Conservation (phyloP, 192 early-diverging fungal genomes). For the Coemansia sp. region DNA sequence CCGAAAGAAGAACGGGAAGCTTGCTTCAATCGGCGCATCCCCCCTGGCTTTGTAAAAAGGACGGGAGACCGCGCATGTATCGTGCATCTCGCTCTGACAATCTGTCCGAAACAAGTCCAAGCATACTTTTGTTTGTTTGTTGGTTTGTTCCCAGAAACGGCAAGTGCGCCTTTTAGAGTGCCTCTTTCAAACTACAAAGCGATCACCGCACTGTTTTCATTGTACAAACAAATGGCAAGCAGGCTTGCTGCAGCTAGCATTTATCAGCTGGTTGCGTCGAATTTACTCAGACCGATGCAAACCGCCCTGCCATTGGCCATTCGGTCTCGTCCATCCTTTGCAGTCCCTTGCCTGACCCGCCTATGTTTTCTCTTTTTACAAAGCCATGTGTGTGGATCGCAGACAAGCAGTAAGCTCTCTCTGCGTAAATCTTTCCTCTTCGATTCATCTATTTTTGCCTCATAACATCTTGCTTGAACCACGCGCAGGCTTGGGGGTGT, state of each 20-base stretch:
- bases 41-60: slow-evolving; percentile 3
- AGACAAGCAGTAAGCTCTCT: too few species aligned
- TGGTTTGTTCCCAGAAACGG: slow-evolving; percentile 8
- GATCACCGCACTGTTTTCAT: not conserved
- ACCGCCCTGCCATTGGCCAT: slow-evolving; percentile 1
- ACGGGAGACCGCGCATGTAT: not conserved
- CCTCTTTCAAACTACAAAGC: slow-evolving; percentile 12
- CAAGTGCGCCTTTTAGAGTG: slow-evolving; percentile 3
- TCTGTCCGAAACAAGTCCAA: not conserved
- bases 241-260: not conserved
- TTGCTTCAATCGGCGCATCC: slow-evolving; percentile 2
- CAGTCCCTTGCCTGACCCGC: slow-evolving; percentile 3
- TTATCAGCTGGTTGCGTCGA: not conserved
- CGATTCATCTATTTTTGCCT: not conserved
- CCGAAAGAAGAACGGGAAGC: not conserved
- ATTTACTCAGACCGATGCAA: slow-evolving; percentile 8
- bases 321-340: slow-evolving; percentile 10
- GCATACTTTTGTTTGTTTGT: not conserved
- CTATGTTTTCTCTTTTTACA: slow-evolving; percentile 2
- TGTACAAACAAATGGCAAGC: slow-evolving; percentile 9
- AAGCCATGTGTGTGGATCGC: not conserved
- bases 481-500: not conserved
- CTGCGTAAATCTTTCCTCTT: not conserved
- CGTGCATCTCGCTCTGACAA: slow-evolving; percentile 1
- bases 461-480: not conserved